Conservation (phyloP, 2,329 filamentous ascomycete species). For the Fonsecaea erecta region DNA sequence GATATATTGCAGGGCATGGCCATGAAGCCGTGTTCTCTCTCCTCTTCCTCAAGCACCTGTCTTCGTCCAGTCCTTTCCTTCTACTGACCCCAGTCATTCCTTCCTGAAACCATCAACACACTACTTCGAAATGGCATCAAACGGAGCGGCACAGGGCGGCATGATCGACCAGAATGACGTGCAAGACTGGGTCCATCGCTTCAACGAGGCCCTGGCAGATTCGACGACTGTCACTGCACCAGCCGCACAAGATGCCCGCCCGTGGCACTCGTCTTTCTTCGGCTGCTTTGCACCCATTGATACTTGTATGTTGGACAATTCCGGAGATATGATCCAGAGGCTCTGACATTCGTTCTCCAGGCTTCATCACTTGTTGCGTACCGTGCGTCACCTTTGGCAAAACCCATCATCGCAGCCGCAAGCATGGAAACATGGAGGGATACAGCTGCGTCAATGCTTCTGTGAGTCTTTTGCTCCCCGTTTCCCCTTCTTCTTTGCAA, state of each 20-base stretch:
- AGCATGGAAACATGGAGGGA: conserved; percentile 40
- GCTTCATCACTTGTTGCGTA: conserved; percentile 38
- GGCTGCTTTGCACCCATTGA: conserved; percentile 41
- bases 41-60: not conserved
- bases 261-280: conserved; percentile 41
- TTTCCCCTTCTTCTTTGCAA: not conserved
- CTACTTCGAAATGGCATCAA: conserved; percentile 7
- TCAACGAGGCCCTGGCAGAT: conserved; percentile 29
- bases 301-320: conserved; percentile 37
- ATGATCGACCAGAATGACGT: conserved; percentile 25
- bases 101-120: conserved; percentile 5
- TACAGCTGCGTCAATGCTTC: conserved; percentile 39
- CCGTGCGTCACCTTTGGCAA: conserved; percentile 43
- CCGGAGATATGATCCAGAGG: not conserved
- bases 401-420: conserved; percentile 38
- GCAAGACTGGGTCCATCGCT: conserved; percentile 27
- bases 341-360: conserved; percentile 24
- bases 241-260: conserved; percentile 24
- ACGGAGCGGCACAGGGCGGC: conserved; percentile 3
- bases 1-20: conserved; percentile 1
- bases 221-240: conserved; percentile 19
- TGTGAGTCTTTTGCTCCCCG: conserved; percentile 9
- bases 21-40: not conserved
- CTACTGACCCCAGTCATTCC: conserved; percentile 37
- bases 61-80: not conserved